Conservation (phyloP, 2,329 filamentous ascomycete species). For the Metarhizium sp. region DNA sequence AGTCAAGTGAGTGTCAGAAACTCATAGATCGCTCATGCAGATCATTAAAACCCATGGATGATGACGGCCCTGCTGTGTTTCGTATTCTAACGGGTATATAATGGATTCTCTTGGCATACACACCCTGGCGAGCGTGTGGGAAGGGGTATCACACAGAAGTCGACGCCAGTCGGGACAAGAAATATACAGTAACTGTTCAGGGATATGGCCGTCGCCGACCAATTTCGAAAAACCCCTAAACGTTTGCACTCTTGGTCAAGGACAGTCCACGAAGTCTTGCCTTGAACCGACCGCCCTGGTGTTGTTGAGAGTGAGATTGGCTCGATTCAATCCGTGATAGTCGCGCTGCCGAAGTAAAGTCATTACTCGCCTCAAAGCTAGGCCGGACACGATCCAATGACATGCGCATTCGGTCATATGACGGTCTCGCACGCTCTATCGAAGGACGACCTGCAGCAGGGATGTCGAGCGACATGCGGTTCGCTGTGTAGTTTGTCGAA, state of each 20-base stretch:
- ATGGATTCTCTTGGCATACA: neutral
- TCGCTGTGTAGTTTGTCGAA: constrained; percentile 78
- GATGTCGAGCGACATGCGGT: constrained; percentile 43
- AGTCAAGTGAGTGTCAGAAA: constrained; percentile 13
- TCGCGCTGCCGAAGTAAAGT: constrained; percentile 85
- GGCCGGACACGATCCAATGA: constrained; percentile 80
- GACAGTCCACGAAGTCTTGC: constrained; percentile 33
- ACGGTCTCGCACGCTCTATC: constrained; percentile 63
- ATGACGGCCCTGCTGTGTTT: constrained; percentile 6
- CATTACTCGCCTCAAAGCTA: constrained; percentile 78
- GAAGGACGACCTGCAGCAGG: constrained; percentile 38
- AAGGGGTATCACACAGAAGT: neutral
- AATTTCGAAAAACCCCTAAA: constrained; percentile 19
- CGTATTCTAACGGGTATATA: neutral
- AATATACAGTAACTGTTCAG: constrained; percentile 19
- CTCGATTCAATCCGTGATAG: constrained; percentile 75
- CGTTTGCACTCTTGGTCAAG: constrained; percentile 30
- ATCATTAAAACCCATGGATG: constrained; percentile 30
- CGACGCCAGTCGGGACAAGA: neutral
- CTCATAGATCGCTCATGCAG: constrained; percentile 41
- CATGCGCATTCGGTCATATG: constrained; percentile 77
- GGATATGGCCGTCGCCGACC: constrained; percentile 4
- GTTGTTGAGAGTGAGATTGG: constrained; percentile 31
- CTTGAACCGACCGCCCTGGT: constrained; percentile 18
- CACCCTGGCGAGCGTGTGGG: no score